Evolutionary conservation across 2,329 filamentous ascomycete genomes (phyloP).

Genomic region (Hypoxylon sp.): DNA sequence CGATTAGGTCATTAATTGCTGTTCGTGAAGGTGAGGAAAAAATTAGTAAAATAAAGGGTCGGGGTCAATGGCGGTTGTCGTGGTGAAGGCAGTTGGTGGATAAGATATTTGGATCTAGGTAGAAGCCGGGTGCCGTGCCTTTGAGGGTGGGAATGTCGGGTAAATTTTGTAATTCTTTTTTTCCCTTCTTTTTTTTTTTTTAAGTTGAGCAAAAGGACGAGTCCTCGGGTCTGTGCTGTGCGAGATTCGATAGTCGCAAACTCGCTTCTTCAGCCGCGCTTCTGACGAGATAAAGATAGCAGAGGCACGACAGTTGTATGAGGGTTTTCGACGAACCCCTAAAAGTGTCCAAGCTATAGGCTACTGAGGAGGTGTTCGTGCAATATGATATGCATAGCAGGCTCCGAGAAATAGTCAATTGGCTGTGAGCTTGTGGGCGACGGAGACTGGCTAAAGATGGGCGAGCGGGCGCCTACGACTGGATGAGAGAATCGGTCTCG

Average conservation of each 20-base stretch:
- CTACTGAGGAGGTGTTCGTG: conserved; percentile 1
- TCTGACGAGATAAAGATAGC: too few species aligned
- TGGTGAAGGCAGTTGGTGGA: conserved; percentile 30
- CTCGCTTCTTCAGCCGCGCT: too few species aligned
- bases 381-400: conserved; percentile 9
- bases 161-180: conserved; percentile 20
- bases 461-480: conserved; percentile 30
- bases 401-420: conserved; percentile 19
- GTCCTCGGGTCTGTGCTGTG: too few species aligned
- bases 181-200: neutral
- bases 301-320: neutral
- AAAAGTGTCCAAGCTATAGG: neutral
- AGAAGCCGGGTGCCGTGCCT: conserved; percentile 23
- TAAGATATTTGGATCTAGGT: conserved; percentile 22
- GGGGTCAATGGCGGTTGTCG: conserved; percentile 28
- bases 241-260: too few species aligned
- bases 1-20: conserved; percentile 30
- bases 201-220: conserved; percentile 11
- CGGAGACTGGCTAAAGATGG: conserved; percentile 25
- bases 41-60: conserved; percentile 18
- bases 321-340: neutral
- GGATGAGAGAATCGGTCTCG: conserved; percentile 14
- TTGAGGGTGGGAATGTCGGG: conserved; percentile 17
- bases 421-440: conserved; percentile 18
- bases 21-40: conserved; percentile 20